A percentile compares a stretch with the other conserved stretches of the same genome.
Evolutionary conservation across 73 alveolate genomes (phyloP).

Genomic region (Blepharisma japonicum): DNA sequence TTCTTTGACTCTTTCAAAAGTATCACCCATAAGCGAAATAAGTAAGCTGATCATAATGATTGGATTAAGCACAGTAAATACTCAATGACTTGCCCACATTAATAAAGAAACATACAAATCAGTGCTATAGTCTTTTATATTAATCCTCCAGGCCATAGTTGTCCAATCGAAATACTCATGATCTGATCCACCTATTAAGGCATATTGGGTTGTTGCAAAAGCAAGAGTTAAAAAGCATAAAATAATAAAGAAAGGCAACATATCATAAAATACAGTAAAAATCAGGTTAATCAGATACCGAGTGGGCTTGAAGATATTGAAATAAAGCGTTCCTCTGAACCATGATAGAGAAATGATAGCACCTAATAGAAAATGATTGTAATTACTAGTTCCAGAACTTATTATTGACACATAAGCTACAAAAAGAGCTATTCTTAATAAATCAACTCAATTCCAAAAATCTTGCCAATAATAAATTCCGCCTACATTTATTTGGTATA

Average conservation of each 20-base stretch:
- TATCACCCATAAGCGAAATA: too few species aligned
- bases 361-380: not conserved
- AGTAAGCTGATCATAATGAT: too few species aligned
- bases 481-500: conserved; percentile 9
- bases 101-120: too few species aligned
- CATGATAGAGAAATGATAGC: not conserved
- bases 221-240: conserved; percentile 9
- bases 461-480: conserved; percentile 14
- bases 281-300: conserved; percentile 26
- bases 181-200: not conserved
- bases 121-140: too few species aligned
- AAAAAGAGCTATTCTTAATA: not conserved
- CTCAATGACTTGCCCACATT: too few species aligned
- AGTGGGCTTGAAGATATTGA: not conserved
- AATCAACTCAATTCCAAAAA: conserved; percentile 13
- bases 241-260: not conserved
- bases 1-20: too few species aligned
- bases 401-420: not conserved
- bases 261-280: not conserved
- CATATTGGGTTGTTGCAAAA: not conserved
- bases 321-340: not conserved
- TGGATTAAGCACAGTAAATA: too few species aligned
- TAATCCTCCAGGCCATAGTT: too few species aligned
- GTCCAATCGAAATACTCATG: not conserved
- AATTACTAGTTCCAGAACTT: not conserved